Conservation (phyloP, 1,284 basidiomycete species). For the Inonotus obliquus region DNA sequence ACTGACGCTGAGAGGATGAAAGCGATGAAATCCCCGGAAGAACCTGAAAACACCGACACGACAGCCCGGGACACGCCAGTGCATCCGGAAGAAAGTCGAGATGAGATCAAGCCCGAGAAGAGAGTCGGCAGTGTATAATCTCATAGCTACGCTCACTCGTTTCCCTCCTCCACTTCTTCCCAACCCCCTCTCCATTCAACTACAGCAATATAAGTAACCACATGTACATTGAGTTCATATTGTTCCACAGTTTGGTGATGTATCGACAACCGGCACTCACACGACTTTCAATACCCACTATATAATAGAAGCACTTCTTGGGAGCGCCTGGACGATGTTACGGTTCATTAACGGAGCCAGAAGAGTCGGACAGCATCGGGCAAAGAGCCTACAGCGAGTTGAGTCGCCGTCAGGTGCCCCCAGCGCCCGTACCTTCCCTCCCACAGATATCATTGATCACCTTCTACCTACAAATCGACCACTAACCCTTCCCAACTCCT, state of each 20-base stretch:
- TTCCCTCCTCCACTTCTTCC: too few species aligned
- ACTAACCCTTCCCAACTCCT: background rate
- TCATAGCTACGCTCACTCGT: too few species aligned
- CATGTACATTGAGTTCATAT: too few species aligned
- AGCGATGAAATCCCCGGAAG: background rate
- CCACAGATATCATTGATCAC: background rate
- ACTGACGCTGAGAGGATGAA: background rate
- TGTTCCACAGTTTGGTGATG: too few species aligned
- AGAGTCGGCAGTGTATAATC: background rate
- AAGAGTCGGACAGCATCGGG: background rate
- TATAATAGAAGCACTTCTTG: background rate
- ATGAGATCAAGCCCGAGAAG: background rate
- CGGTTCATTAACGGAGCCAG: background rate
- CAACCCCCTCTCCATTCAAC: too few species aligned
- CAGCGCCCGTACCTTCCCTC: background rate
- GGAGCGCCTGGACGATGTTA: background rate
- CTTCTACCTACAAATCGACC: background rate
- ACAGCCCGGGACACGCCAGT: background rate
- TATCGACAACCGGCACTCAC: too few species aligned
- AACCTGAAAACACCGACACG: too few species aligned
- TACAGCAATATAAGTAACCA: too few species aligned
- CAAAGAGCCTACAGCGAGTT: constrained; percentile 11
- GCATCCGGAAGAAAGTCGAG: background rate
- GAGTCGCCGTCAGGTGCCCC: constrained; percentile 14
- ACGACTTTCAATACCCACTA: background rate